Evolutionary conservation across 176 grass and related monocot genomes (phyloP), one percentile per base, ranked within the genome.

Genomic region (Pontederia paniculata): DNA sequence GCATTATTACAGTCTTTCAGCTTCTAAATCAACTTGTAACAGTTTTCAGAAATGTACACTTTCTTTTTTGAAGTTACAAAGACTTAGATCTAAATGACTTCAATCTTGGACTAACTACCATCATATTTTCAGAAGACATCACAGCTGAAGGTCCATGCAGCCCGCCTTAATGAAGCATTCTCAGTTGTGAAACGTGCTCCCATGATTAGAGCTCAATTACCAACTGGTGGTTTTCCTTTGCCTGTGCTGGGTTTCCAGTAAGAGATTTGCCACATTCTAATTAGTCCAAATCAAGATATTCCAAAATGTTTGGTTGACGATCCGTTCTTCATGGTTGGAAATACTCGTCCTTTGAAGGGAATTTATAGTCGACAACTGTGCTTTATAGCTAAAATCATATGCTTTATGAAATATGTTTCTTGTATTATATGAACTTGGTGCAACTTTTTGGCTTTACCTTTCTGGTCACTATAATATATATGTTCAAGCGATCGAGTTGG

Each of bases 111-210:
- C 20, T 31, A 10, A 64, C 80, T 83, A 63, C 76, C 17, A 46
- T 50, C 44, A 53, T 50, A 17, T 48, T 58, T 48, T 5, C 85
- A 95, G 89, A 95, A 59, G 57, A 42, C 61, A 44, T 73, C 73
- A 42, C 85, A 83, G 72, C 77, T 70, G 63, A 75, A 69, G 15
- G 63, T 62, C 44, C 76, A 60, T 0, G 63, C 85, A 17, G 62
- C 80, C 14, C 67, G 68, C 57, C 64, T 89, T 44, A 85, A 78
- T 12, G 81, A 86, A 68, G 78, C 84, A 55, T 89, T 89, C 76
- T 67, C 76, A 19, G 60, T 80, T n/a, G 73, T 63, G 23, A 76
- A 63, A 50, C 81, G 73, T 47, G 75, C 77, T 65, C 82, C 81
- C 5, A 45, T 80, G 23, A 76, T 83, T 37, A 80, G 81, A 71